These are phyloP conservation scores for Podospora sp. DNA, from an alignment of 495 filamentous ascomycete species.

Conservation along the genomic window DNA sequence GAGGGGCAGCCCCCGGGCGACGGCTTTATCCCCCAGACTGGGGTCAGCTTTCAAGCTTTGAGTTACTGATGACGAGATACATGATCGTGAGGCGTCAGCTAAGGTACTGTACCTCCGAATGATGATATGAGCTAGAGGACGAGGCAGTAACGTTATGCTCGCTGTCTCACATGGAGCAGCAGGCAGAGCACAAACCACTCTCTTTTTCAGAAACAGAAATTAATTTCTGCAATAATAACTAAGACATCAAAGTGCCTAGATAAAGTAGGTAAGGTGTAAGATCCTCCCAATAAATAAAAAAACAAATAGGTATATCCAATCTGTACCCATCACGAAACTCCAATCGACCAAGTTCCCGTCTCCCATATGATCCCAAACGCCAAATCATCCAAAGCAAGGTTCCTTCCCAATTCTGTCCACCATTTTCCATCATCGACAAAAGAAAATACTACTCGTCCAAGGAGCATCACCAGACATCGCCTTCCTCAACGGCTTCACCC, in stretches of 20 bases:
- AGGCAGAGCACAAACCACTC: no score
- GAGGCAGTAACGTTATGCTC: no score
- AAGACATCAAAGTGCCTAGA: no score
- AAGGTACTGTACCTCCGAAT: no score
- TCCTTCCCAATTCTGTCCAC: not conserved
- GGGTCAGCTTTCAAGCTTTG: no score
- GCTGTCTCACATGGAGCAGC: no score
- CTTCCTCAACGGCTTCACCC: not conserved
- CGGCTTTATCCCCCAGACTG: no score
- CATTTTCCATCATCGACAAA: not conserved
- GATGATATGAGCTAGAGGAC: no score
- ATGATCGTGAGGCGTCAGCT: no score
- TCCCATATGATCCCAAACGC: not conserved
- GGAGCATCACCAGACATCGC: not conserved
- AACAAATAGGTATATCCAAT: constrained; percentile 20
- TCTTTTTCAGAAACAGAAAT: no score
- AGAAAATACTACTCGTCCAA: not conserved
- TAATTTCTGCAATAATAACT: not conserved
- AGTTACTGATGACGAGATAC: no score
- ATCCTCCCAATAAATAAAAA: constrained; percentile 8
- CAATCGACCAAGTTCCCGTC: not conserved
- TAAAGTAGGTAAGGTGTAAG: not conserved
- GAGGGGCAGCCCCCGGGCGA: no score
- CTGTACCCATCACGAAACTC: constrained; percentile 10
- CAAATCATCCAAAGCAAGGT: not conserved